Base-by-base conservation (phyloP, 768 basidiomycete species). In the Panaeolus papilionaceus region DNA sequence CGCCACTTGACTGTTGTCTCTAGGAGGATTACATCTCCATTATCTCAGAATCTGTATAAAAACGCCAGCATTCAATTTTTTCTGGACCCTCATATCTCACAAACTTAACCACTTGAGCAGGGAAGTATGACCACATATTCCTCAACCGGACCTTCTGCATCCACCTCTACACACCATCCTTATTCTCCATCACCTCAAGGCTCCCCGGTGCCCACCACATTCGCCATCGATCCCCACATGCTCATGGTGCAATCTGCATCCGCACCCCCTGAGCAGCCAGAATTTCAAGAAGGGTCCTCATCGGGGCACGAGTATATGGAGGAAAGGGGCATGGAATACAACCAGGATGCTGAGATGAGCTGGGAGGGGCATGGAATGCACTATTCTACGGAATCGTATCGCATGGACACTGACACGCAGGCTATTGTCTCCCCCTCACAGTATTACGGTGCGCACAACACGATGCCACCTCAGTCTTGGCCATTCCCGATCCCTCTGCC, bases 261-360 rank as follows among this genome's bases (percentile, higher is more conserved):
- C 54, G 26, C 18, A 23, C 12, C 1, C 20, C 47, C 54, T 58
- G 14, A 58, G 12, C 54, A 58, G 54, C 54, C 54, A n/a, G 54
- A 58, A 58, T 58, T 58, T n/a, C 28, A 58, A 33, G 11, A 58
- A 16, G 54, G 54, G 33, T 58, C 54, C 28, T 58, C 54, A 58
- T 58, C 54, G 1, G 26, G 54, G 54, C 10, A 58, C 14, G n/a
- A n/a, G 12, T 58, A 16, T 16, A 51, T 11, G 47, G 20, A 58
- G 54, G 54, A 37, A 16, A 5, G 11, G 14, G 54, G 3, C 2
- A 7, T 23, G 26, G 54, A 28, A 10, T 28, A 58, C 28, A 58
- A 58, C 18, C 12, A 37, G 12, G 26, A 58, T 33, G 16, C 26
- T 33, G 54, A 58, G 12, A 33, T n/a, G 26, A 11, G 54, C 10